Evolutionary conservation across 108 stramenopile genomes (phyloP).

Genomic region (Aurantiochytrium sp.): DNA sequence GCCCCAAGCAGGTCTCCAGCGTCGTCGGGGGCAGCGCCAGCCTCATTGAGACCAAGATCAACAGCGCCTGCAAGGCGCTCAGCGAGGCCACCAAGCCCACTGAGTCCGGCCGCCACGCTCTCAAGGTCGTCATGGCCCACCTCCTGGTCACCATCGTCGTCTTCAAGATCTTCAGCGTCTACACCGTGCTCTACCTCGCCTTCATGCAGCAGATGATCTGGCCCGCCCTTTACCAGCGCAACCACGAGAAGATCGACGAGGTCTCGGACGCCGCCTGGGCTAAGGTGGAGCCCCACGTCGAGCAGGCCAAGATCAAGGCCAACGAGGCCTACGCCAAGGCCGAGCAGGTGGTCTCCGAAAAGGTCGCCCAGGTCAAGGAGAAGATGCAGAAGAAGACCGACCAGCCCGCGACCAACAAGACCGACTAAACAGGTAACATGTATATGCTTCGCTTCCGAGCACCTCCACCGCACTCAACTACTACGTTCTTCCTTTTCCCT

Average conservation of each 20-base stretch:
- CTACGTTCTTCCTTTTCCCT: too few relatives aligned
- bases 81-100: slow-evolving; percentile 20
- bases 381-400: background rate
- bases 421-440: background rate
- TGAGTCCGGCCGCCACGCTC: background rate
- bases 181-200: background rate
- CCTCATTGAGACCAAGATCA: background rate
- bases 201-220: slow-evolving; percentile 25
- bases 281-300: background rate
- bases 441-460: too few relatives aligned
- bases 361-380: background rate
- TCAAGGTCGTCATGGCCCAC: background rate
- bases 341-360: background rate
- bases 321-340: background rate
- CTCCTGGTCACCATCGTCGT: background rate
- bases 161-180: background rate
- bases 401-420: background rate
- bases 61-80: background rate
- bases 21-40: background rate
- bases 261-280: background rate
- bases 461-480: too few relatives aligned
- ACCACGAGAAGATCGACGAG: slow-evolving; percentile 16
- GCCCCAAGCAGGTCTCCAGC: background rate
- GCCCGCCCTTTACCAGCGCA: background rate
- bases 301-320: background rate